A percentile compares a stretch with the other conserved stretches of the same genome.
These are phyloP conservation scores for Gossypium raimondii DNA, from an alignment of 345 rosid genomes.

Conservation along the genomic window DNA sequence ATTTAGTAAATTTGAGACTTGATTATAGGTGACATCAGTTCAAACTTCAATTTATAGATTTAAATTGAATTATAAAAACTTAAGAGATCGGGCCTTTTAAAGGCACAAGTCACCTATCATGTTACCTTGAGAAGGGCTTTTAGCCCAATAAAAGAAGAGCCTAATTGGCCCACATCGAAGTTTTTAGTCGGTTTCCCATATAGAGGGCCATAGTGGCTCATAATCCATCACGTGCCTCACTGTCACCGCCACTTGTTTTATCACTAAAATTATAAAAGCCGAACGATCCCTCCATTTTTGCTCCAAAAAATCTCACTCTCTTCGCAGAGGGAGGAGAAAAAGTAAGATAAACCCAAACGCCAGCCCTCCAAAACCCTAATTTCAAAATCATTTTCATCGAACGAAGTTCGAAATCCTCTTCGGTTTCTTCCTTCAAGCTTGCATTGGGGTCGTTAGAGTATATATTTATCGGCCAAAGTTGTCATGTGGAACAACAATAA, in stretches of 20 bases:
- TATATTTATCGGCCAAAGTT: background rate
- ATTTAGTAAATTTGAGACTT: too few relatives aligned
- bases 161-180: background rate
- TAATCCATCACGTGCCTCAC: background rate
- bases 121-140: too few relatives aligned
- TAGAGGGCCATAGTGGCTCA: background rate
- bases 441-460: background rate
- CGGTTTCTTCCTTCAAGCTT: background rate
- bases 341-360: background rate
- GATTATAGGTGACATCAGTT: too few relatives aligned
- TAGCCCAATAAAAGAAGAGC: background rate
- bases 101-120: too few relatives aligned
- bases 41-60: too few relatives aligned
- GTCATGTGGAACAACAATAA: slow-evolving; percentile 30
- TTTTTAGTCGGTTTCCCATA: background rate
- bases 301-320: background rate
- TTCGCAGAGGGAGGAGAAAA: slow-evolving; percentile 7
- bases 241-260: background rate
- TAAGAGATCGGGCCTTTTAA: too few relatives aligned
- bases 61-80: too few relatives aligned
- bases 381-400: background rate
- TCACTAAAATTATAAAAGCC: background rate
- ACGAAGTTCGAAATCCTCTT: background rate
- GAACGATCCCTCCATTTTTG: background rate
- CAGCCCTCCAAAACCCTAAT: background rate